Base-by-base conservation (phyloP, 1,284 basidiomycete species). In the Volvariella surrecta region DNA sequence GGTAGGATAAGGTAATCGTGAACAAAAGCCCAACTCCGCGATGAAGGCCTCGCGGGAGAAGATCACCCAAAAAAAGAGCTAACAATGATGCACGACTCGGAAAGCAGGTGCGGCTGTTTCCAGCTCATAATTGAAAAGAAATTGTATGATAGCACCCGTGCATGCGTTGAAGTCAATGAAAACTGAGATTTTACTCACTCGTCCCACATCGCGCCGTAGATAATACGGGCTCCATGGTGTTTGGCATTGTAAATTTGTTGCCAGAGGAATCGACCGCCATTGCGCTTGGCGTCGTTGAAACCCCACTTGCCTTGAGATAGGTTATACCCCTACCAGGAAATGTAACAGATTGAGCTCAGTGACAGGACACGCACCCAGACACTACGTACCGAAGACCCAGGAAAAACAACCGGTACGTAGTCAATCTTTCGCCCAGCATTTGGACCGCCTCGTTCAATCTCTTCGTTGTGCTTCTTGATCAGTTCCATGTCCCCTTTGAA, bases 191-290 rank as follows among this genome's bases (percentile, higher is more conserved):
- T 6, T 20, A 73, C 80, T 57, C 47, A 85, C 81, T 86, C 84
- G 52, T 89, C 86, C 83, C 84, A 88, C 84, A 87, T 88, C 6
- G 83, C 84, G 17, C 80, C 81, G 50, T 87, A 87, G 42, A 87
- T 71, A 2, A 64, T 79, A n/a, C 75, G 68, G 11, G 76, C 77
- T 9, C 81, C 81, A 32, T 71, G 69, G 34, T 70, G 64, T 21
- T 71, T 71, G 8, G 73, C 79, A 52, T 85, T 80, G 61, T 70
- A 75, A 2, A 88, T 62, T 54, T 88, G 84, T 46, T 74, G 67
- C 85, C 85, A 89, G 38, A 89, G 57, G 58, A 86, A 87, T 22
- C 66, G 70, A 3, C 85, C 85, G 3, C 83, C 82, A 18, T 76
- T 70, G 2, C 85, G 67, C 39, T 72, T 75, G 45, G 76, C 78